Evolutionary conservation across 2,329 filamentous ascomycete genomes (phyloP).

Genomic region (Pseudopithomyces maydicus): DNA sequence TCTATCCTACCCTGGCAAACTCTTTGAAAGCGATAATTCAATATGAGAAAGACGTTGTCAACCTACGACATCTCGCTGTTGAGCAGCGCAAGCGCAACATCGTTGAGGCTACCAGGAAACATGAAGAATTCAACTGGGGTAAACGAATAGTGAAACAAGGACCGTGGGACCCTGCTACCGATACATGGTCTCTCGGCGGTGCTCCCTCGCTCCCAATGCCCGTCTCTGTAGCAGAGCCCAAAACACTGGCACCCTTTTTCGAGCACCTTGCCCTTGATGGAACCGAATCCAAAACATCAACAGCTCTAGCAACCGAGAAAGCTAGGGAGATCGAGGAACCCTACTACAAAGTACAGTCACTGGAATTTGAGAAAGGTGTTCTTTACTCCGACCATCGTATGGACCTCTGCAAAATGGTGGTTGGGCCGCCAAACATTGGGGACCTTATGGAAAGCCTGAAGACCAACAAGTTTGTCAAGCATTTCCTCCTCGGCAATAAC

Average conservation of each 20-base stretch:
- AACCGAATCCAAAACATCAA: conserved; percentile 23
- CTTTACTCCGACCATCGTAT: conserved; percentile 59
- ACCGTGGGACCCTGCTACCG: conserved; percentile 37
- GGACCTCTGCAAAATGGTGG: conserved; percentile 62
- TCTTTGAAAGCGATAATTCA: conserved; percentile 27
- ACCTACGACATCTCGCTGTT: conserved; percentile 22
- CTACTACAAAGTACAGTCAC: conserved; percentile 37
- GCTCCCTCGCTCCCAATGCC: conserved; percentile 45
- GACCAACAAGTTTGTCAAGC: conserved; percentile 54
- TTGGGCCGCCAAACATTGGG: conserved; percentile 58
- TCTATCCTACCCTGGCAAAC: conserved; percentile 24
- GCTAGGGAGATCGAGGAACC: conserved; percentile 37
- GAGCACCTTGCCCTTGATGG: conserved; percentile 36
- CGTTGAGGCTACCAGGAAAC: conserved; percentile 21
- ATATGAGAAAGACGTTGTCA: conserved; percentile 38
- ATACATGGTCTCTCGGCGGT: conserved; percentile 37
- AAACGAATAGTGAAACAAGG: conserved; percentile 39
- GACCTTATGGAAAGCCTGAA: conserved; percentile 57
- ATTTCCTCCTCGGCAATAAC: conserved; percentile 62
- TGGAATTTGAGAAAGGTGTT: conserved; percentile 49
- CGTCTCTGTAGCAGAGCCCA: conserved; percentile 37
- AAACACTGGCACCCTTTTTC: conserved; percentile 44
- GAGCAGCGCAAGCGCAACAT: conserved; percentile 25
- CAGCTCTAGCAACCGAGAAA: conserved; percentile 13
- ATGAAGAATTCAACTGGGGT: conserved; percentile 27